These are phyloP conservation scores for Mimosa bimucronata DNA, from an alignment of 306 rosid genomes.

Conservation along the genomic window DNA sequence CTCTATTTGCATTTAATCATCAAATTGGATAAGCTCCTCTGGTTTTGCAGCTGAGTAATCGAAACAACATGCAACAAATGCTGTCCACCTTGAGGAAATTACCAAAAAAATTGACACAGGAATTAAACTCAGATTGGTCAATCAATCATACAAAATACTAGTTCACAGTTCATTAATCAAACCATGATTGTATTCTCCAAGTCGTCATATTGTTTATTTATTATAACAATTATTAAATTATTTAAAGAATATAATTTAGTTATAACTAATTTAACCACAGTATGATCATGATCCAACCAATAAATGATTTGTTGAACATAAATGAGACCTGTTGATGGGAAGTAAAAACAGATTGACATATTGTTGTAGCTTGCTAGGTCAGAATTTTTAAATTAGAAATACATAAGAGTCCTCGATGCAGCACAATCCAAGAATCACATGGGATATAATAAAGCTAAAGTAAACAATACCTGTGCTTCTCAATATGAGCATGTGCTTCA, in stretches of 20 bases:
- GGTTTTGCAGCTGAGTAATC: neutral
- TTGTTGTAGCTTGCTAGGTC: neutral
- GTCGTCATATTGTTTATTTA: neutral
- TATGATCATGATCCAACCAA: neutral
- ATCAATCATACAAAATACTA: neutral
- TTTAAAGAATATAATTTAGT: neutral
- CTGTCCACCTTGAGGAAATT: neutral
- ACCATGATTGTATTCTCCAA: neutral
- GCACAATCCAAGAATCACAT: slow-evolving; percentile 25
- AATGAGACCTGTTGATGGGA: neutral
- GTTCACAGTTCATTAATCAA: neutral
- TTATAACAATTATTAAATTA: neutral
- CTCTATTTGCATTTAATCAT: neutral
- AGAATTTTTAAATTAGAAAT: neutral
- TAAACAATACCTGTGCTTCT: slow-evolving; percentile 71
- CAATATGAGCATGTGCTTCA: slow-evolving; percentile 67
- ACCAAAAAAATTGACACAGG: neutral
- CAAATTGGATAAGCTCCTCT: neutral
- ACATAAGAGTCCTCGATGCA: slow-evolving; percentile 8
- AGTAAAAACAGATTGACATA: neutral
- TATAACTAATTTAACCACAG: neutral
- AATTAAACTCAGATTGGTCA: neutral
- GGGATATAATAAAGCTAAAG: slow-evolving; percentile 22
- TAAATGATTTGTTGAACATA: neutral
- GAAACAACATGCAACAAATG: neutral